Evolutionary conservation across 305 asterid genomes (phyloP).

Genomic region (Fraxinus greggii): DNA sequence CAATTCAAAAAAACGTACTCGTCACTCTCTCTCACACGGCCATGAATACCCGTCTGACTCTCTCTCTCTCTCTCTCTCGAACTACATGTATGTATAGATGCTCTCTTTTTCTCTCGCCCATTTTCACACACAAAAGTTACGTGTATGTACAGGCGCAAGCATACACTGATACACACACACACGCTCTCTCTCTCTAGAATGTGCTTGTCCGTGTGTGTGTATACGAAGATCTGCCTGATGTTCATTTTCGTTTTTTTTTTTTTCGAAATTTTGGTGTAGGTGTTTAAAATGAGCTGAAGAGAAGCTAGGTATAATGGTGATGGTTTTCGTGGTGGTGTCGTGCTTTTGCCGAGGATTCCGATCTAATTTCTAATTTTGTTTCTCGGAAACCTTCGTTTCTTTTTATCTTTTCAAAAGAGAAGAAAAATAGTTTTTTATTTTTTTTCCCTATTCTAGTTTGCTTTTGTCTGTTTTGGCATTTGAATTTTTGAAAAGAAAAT

Average conservation of each 20-base stretch:
- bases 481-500: conserved; percentile 47
- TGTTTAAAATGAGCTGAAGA: conserved; percentile 23
- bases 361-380: conserved; percentile 21
- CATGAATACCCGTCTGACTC: conserved; percentile 33
- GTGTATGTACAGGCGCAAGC: neutral
- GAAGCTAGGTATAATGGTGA: conserved; percentile 21
- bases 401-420: neutral
- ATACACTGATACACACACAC: neutral
- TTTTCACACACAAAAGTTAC: neutral
- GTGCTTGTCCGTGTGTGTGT: neutral
- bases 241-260: neutral
- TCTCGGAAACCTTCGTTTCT: conserved; percentile 24
- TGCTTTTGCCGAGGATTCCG: conserved; percentile 38
- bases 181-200: conserved; percentile 16
- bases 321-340: conserved; percentile 35
- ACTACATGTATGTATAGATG: neutral
- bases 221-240: conserved; percentile 1
- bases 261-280: conserved; percentile 18
- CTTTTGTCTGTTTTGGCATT: conserved; percentile 26
- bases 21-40: conserved; percentile 4
- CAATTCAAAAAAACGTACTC: neutral
- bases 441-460: conserved; percentile 19
- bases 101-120: conserved; percentile 16
- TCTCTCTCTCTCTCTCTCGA: conserved; percentile 21
- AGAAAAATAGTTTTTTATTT: neutral